These are phyloP conservation scores for Thelonectria olida DNA, from an alignment of 2,329 filamentous ascomycete species.

Conservation along the genomic window DNA sequence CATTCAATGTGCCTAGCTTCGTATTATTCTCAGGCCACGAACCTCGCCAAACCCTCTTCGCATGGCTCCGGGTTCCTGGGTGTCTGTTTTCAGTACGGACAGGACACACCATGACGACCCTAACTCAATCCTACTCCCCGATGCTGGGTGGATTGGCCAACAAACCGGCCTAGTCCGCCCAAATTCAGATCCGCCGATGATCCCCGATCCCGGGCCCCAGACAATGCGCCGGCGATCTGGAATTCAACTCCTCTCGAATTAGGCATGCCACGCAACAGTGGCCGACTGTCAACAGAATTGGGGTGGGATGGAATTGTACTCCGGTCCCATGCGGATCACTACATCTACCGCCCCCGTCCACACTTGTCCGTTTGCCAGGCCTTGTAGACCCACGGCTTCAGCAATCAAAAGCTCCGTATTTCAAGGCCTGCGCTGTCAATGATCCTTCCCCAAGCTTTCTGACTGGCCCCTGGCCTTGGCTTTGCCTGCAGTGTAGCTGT, in stretches of 20 bases:
- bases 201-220: slow-evolving; percentile 33
- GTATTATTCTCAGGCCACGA: slow-evolving; percentile 7
- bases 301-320: slow-evolving; percentile 7
- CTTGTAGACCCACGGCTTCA: neutral
- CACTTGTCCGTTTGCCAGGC: neutral
- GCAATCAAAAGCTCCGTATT: neutral
- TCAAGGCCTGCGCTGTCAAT: neutral
- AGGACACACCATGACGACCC: neutral
- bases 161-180: slow-evolving; percentile 1
- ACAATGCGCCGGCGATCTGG: slow-evolving; percentile 34
- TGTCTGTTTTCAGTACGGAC: neutral
- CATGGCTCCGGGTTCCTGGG: slow-evolving; percentile 3
- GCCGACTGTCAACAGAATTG: neutral
- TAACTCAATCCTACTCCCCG: neutral
- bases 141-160: slow-evolving; percentile 12
- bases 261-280: slow-evolving; percentile 5
- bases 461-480: neutral
- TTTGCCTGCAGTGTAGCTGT: neutral
- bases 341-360: slow-evolving; percentile 3
- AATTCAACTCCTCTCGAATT: slow-evolving; percentile 21
- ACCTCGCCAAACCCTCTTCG: neutral
- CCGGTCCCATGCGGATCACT: neutral
- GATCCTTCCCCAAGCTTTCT: neutral
- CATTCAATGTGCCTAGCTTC: neutral
- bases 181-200: slow-evolving; percentile 21